Conservation (phyloP, 495 filamentous ascomycete species). For the Staphylotrichum tortipilum region DNA sequence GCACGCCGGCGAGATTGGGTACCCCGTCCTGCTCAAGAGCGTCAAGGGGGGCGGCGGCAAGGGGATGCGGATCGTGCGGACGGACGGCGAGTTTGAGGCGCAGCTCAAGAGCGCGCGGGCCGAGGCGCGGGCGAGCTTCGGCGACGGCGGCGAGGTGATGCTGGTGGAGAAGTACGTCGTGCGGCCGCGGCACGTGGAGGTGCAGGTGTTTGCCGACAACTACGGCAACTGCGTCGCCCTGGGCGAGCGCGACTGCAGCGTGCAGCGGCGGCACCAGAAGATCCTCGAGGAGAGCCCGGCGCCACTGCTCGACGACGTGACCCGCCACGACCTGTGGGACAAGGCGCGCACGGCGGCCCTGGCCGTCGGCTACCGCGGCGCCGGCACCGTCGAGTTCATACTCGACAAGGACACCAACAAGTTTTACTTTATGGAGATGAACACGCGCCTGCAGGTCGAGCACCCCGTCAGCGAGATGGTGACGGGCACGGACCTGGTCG, state of each 20-base stretch:
- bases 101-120: conserved; percentile 82
- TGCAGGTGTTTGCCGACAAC: conserved; percentile 93
- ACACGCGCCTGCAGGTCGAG: conserved; percentile 92
- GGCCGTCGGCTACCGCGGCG: conserved; percentile 90
- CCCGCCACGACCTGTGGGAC: conserved; percentile 83
- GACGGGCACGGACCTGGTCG: conserved; percentile 87
- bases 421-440: conserved; percentile 99
- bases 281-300: conserved; percentile 95
- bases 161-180: conserved; percentile 95
- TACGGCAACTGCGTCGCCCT: conserved; percentile 76
- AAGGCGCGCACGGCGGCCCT: conserved; percentile 84
- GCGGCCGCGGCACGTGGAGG: conserved; percentile 91
- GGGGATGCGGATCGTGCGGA: conserved; percentile 91
- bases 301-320: conserved; percentile 68
- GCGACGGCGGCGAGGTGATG: conserved; percentile 78
- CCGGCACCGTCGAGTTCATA: conserved; percentile 97
- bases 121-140: conserved; percentile 85
- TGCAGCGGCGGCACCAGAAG: conserved; percentile 90
- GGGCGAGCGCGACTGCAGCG: conserved; percentile 79
- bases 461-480: conserved; percentile 97
- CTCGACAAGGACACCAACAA: conserved; percentile 90
- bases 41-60: conserved; percentile 96
- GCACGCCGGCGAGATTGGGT: conserved; percentile 74
- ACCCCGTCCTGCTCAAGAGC: conserved; percentile 92
- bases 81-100: conserved; percentile 64